Evolutionary conservation across 1,139 yeast genomes (phyloP), one percentile per base, ranked within the genome.

Genomic region (Suhomyces wounanorum): DNA sequence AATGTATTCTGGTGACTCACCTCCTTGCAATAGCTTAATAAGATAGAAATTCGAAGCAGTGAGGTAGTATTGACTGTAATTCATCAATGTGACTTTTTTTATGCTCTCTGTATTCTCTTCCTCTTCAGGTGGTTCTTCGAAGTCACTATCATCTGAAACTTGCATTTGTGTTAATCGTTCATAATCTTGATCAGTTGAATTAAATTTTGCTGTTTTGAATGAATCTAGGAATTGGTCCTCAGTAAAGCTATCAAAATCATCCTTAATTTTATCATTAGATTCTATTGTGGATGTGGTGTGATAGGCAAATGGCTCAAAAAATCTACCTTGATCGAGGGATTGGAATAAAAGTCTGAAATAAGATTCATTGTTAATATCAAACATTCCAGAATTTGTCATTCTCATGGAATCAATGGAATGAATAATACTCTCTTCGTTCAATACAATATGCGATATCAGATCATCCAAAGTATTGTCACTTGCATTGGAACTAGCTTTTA

Each of bases 141-240:
- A 47, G 38, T 64, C 72, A 44, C 69, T 73, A 44, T 67, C 73
- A 47, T 74, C 79, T 2, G 78, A 73, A 16, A 60, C 64, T 44
- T 67, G 68, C 66, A 73, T 69, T 45, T 65, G 62, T 14, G 48
- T 47, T 2, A 57, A 48, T 47, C 52, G 45, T 16, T 48, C 44
- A 25, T 37, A 47, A 4, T 57, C 45, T 1, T 44, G 26, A 26
- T 39, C 45, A 1, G 30, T n/a, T 14, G 35, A n/a, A 10, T 39
- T 37, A 17, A 52, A 48, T 8, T 31, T 18, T 21, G 43, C 33
- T 9, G 38, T 30, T 43, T 56, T 57, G 49, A 56, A 53, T 8
- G 37, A 35, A 21, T 54, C 60, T 35, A 45, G 33, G 37, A 52
- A 49, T 14, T 40, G 37, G 25, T 55, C 62, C 35, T 56, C 60